Evolutionary conservation across 345 rosid genomes (phyloP).

Genomic region (Populus tremula): DNA sequence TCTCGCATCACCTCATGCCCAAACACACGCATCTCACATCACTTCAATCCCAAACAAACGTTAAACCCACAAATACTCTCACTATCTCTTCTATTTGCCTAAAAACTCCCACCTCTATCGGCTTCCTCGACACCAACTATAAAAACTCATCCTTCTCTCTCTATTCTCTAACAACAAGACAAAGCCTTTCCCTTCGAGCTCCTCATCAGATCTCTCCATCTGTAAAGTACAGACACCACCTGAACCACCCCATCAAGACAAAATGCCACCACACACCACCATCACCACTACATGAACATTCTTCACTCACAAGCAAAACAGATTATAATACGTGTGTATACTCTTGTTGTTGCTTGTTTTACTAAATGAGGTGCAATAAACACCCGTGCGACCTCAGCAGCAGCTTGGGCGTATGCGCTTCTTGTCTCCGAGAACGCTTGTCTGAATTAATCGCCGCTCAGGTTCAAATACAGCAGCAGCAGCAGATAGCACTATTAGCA

Average conservation of each 20-base stretch:
- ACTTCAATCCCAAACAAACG: too few species aligned
- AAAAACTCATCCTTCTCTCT: background rate
- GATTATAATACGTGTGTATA: background rate
- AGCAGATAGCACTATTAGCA: slow-evolving; percentile 20
- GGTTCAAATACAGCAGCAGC: slow-evolving; percentile 33
- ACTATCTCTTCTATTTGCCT: background rate
- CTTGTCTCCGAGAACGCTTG: slow-evolving; percentile 89
- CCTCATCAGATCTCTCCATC: slow-evolving; percentile 28
- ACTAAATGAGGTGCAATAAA: slow-evolving; percentile 76
- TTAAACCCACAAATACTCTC: background rate
- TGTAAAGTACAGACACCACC: background rate
- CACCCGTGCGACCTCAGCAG: slow-evolving; percentile 65
- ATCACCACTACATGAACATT: background rate
- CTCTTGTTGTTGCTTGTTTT: background rate
- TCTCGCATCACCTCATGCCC: too few species aligned
- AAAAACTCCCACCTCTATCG: background rate
- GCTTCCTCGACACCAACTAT: background rate
- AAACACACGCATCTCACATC: too few species aligned
- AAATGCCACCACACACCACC: background rate
- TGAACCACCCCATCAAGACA: background rate
- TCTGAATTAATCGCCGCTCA: slow-evolving; percentile 47
- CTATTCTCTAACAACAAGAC: slow-evolving; percentile 15
- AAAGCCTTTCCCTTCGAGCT: slow-evolving; percentile 13
- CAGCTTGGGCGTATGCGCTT: slow-evolving; percentile 78
- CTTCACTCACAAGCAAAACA: background rate